Evolutionary conservation across 2,329 filamentous ascomycete species (phyloP).

Genomic region (Colletotrichum plurivorum): DNA sequence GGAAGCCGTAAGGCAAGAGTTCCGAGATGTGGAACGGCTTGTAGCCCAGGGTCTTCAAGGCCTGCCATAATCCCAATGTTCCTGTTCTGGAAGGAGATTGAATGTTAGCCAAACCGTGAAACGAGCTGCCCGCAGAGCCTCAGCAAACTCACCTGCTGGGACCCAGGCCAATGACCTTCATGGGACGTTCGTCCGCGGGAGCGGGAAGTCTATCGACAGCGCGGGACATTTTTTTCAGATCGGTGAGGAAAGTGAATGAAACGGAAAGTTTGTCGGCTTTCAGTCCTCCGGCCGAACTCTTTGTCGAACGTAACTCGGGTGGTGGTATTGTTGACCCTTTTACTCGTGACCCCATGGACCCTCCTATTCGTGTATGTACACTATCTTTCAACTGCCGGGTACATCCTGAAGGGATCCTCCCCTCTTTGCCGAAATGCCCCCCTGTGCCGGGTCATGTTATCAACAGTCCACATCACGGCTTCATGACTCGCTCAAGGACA

Average conservation of each 20-base stretch:
- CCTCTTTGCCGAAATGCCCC: too few species aligned
- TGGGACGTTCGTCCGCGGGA: slow-evolving; percentile 18
- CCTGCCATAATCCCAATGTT: slow-evolving; percentile 53
- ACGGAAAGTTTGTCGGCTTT: neutral
- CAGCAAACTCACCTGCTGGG: slow-evolving; percentile 24
- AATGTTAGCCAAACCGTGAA: neutral
- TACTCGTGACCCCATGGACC: slow-evolving; percentile 7
- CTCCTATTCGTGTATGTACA: neutral
- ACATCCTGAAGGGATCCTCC: neutral
- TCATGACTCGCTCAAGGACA: slow-evolving; percentile 26
- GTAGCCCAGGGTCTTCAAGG: slow-evolving; percentile 53
- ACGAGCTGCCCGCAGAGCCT: neutral
- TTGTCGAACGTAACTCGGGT: neutral
- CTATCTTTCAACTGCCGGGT: slow-evolving; percentile 4
- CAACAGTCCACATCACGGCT: neutral
- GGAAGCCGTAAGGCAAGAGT: slow-evolving; percentile 43
- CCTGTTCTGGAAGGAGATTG: slow-evolving; percentile 48
- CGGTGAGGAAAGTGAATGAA: neutral
- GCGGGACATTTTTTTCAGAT: slow-evolving; percentile 28
- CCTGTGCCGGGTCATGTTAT: slow-evolving; percentile 11
- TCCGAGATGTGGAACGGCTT: slow-evolving; percentile 55
- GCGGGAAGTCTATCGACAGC: slow-evolving; percentile 36
- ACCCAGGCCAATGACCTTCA: slow-evolving; percentile 35
- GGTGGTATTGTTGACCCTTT: slow-evolving; percentile 20
- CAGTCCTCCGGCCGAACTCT: neutral